Percentiles rank a stretch among this genome's conserved stretches.
These are phyloP conservation scores for Cyclocybe aegerita DNA, from an alignment of 768 basidiomycete species.

Conservation along the genomic window DNA sequence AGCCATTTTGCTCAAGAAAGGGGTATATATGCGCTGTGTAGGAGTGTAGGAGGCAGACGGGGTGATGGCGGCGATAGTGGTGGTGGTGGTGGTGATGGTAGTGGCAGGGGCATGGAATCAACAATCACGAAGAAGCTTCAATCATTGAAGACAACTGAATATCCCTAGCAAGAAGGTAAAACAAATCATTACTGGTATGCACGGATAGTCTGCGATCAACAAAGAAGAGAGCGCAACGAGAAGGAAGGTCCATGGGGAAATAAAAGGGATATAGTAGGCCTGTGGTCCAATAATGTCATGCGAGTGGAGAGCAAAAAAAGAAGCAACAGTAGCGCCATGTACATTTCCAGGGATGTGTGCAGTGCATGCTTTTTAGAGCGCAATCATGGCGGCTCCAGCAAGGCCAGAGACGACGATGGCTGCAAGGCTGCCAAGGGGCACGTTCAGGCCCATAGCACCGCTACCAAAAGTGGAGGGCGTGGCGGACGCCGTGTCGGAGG, in stretches of 20 bases:
- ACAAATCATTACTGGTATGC: no score
- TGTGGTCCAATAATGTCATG: background rate
- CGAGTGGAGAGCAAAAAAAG: background rate
- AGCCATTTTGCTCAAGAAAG: no score
- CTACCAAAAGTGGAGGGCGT: slow-evolving; percentile 26
- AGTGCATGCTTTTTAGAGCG: slow-evolving; percentile 31
- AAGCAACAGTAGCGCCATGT: background rate
- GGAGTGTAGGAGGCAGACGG: no score
- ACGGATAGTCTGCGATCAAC: no score
- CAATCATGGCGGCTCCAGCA: slow-evolving; percentile 47
- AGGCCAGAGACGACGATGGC: slow-evolving; percentile 41
- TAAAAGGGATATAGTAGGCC: background rate
- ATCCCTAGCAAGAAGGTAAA: no score
- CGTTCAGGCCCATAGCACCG: slow-evolving; percentile 23
- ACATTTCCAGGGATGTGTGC: background rate
- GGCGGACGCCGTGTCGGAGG: slow-evolving; percentile 15
- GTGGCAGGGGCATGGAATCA: no score
- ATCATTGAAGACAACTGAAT: no score
- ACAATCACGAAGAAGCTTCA: no score
- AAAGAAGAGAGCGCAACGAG: background rate
- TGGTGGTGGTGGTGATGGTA: no score
- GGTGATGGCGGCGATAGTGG: no score
- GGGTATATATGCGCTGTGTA: no score
- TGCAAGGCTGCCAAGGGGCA: slow-evolving; percentile 19
- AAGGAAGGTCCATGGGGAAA: background rate